A percentile compares a stretch with the other conserved stretches of the same genome.
These are phyloP conservation scores for Mucor indicus DNA, from an alignment of 371 early-diverging fungal species.

Conservation along the genomic window DNA sequence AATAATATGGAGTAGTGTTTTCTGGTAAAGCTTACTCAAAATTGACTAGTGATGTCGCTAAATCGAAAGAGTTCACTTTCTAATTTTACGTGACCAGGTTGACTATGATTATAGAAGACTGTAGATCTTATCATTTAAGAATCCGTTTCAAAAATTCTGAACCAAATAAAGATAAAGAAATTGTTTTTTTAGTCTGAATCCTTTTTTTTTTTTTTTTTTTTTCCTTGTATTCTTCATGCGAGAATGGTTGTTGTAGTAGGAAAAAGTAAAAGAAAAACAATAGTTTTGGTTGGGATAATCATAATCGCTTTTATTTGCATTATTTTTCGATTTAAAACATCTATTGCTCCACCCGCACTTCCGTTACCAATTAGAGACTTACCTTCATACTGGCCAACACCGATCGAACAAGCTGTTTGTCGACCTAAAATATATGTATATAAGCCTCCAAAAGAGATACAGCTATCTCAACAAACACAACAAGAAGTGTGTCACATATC, in stretches of 20 bases:
- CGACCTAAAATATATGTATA: constrained; percentile 56
- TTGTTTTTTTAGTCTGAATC: too few species aligned
- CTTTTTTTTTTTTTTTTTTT: constrained; percentile 1
- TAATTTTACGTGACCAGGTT: too few species aligned
- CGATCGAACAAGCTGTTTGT: constrained; percentile 45
- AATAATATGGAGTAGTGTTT: too few species aligned
- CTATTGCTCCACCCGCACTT: constrained; percentile 22
- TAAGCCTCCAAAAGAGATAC: constrained; percentile 36
- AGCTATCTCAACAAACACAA: constrained; percentile 31
- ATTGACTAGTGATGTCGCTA: too few species aligned
- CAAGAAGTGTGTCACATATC: constrained; percentile 32
- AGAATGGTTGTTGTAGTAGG: constrained; percentile 8
- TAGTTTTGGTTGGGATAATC: constrained; percentile 1
- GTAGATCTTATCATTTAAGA: too few species aligned
- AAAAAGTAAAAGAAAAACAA: constrained; percentile 11
- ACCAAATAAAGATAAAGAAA: too few species aligned
- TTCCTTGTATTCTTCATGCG: not conserved
- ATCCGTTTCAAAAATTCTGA: too few species aligned
- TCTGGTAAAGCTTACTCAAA: too few species aligned
- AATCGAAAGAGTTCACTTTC: too few species aligned
- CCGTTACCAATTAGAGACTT: constrained; percentile 32
- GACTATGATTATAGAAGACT: too few species aligned
- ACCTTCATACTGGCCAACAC: constrained; percentile 47
- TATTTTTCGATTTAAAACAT: not conserved
- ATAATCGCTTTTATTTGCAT: constrained; percentile 3